Conservation (phyloP, 2,329 filamentous ascomycete genomes). For the Herpotrichia juniperi region DNA sequence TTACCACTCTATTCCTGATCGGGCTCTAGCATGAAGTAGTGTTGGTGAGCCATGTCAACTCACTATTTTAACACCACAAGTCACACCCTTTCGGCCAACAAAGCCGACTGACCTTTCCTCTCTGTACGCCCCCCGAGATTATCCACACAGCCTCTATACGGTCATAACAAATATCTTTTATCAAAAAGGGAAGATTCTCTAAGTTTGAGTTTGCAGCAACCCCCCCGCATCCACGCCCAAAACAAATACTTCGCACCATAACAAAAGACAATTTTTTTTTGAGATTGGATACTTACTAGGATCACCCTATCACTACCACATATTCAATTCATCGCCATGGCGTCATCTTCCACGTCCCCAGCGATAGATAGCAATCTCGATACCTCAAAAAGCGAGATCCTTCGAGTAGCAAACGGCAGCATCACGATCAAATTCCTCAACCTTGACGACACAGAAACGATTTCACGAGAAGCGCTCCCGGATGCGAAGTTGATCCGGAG, state of each 20-base stretch:
- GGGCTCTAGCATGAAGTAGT: neutral
- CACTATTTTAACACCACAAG: neutral
- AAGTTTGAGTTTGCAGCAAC: too few species aligned
- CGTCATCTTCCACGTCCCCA: neutral
- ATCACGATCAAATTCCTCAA: slow-evolving; percentile 2
- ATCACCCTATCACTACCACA: too few species aligned
- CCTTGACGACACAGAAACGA: neutral
- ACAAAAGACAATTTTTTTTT: too few species aligned
- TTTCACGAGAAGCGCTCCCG: neutral
- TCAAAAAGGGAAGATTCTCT: too few species aligned
- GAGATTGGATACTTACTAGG: too few species aligned
- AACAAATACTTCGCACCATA: too few species aligned
- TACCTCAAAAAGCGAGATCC: neutral
- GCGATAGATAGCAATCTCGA: neutral
- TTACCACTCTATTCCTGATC: neutral
- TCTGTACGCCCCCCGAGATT: too few species aligned
- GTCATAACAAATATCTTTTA: too few species aligned
- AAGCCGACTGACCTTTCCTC: too few species aligned
- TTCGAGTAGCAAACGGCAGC: neutral
- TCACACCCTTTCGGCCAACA: neutral
- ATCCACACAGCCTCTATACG: neutral
- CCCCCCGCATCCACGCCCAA: neutral
- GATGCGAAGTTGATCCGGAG: neutral
- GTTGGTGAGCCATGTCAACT: neutral
- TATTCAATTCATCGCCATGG: too few species aligned